These are phyloP conservation scores for Fraxinus excelsior DNA, from an alignment of 257 asterid genomes.

Conservation along the genomic window DNA sequence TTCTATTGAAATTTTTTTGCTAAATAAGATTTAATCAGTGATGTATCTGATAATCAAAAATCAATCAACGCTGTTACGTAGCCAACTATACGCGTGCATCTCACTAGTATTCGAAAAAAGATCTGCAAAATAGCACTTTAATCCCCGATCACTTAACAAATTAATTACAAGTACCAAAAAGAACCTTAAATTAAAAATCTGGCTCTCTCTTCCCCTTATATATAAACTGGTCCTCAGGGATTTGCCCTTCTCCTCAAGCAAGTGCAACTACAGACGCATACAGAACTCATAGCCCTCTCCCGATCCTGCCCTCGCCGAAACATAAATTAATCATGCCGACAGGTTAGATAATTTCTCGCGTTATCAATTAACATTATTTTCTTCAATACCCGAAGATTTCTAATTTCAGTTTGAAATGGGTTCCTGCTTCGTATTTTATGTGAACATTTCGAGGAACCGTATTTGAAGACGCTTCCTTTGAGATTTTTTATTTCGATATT, in stretches of 20 bases:
- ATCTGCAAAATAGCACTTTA: background rate
- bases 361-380: background rate
- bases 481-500: background rate
- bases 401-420: background rate
- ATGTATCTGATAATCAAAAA: no score
- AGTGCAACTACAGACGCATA: background rate
- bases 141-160: background rate
- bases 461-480: background rate
- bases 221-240: background rate
- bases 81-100: no score
- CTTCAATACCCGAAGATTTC: background rate
- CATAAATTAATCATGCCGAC: slow-evolving; percentile 5
- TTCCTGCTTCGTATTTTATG: background rate
- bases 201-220: background rate
- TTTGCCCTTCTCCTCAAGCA: background rate
- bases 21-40: no score
- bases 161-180: background rate
- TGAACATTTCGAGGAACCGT: background rate
- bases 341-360: background rate
- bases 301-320: background rate
- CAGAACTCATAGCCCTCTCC: background rate
- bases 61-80: no score
- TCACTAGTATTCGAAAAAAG: no score
- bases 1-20: no score
- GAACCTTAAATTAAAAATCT: background rate